Evolutionary conservation across 352 stramenopile genomes (phyloP), one percentile per base, ranked within the genome.

Genomic region (Pythium chondricola): DNA sequence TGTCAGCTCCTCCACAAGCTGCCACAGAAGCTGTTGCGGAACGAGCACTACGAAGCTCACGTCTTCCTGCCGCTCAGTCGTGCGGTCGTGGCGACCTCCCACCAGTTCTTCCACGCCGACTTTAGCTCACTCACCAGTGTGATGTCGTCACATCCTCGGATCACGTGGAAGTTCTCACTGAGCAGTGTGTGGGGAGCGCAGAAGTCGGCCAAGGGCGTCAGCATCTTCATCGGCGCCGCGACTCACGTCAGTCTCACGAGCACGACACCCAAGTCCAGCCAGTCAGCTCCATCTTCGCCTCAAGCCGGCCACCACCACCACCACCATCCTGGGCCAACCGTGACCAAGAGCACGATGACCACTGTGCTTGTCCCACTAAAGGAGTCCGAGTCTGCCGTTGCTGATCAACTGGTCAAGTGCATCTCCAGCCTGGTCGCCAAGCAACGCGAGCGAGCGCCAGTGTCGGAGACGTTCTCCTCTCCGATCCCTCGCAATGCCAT

Each of bases 41-140:
- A 87, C 35, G 83, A 93, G 27, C 61, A 90, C 42, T 91, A 93
- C 56, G 74, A 89, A 26, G 63, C 63, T 4, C 83, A 93, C 40
- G 63, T 89, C 14, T 84, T 92, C 42, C 42, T 93, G 2, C 80
- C 80, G 1, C 41, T 60, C 11, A 74, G 62, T 31, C 75, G 83
- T 14, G 79, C 77, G 3, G 37, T 93, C n/a, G 57, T 93, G 3
- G 78, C 71, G 10, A 93, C 75, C 1, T 89, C 83, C 9, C 66
- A 88, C 43, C 80, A 88, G 32, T 67, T 91, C 29, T 67, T 93
- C 32, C 71, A 67, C 35, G 61, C 83, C 6, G 67, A 83, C 39
- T 75, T 63, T 43, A 75, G 56, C 33, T 53, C 53, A 2, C 61
- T 65, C 16, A 56, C 55, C 0, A 50, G 55, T 1, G 63, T 71